phyloP scores from a whole-genome alignment of 257 asterid genomes.

The Salvia hispanica region DNA sequence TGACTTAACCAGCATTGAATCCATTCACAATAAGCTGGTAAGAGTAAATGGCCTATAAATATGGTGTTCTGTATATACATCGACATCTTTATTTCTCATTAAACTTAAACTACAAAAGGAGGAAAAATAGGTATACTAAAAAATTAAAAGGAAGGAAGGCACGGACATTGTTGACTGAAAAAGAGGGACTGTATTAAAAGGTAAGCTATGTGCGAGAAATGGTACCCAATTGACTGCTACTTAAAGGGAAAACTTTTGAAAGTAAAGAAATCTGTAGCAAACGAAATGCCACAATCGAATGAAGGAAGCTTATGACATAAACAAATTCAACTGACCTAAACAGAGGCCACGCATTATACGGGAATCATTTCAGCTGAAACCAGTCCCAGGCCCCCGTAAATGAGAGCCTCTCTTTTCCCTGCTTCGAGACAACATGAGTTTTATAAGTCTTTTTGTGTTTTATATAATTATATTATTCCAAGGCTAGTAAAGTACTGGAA shows the following conservation, averaged over 20 bases:
- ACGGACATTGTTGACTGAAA: too few relatives aligned
- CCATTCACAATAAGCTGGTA: too few relatives aligned
- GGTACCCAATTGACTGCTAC: neutral
- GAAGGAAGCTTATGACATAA: slow-evolving; percentile 53
- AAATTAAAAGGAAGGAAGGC: too few relatives aligned
- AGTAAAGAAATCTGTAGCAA: slow-evolving; percentile 58
- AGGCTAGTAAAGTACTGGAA: slow-evolving; percentile 62
- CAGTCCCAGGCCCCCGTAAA: slow-evolving; percentile 94
- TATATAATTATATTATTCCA: slow-evolving; percentile 55
- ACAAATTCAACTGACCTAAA: slow-evolving; percentile 85
- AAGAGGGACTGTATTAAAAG: too few relatives aligned
- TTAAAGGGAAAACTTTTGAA: slow-evolving; percentile 43
- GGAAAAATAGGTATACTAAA: too few relatives aligned
- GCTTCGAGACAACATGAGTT: slow-evolving; percentile 85
- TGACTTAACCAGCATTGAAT: too few relatives aligned
- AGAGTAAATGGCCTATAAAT: too few relatives aligned
- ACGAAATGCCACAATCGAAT: slow-evolving; percentile 63
- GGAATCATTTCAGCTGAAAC: slow-evolving; percentile 92
- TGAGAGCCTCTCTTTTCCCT: slow-evolving; percentile 95
- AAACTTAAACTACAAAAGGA: too few relatives aligned
- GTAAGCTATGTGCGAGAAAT: too few relatives aligned
- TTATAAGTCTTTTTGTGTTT: slow-evolving; percentile 65
- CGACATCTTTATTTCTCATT: too few relatives aligned
- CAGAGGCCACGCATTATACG: slow-evolving; percentile 83
- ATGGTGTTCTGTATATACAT: too few relatives aligned